phyloP scores from a whole-genome alignment of 345 rosid species.

The Microthlaspi erraticum region DNA sequence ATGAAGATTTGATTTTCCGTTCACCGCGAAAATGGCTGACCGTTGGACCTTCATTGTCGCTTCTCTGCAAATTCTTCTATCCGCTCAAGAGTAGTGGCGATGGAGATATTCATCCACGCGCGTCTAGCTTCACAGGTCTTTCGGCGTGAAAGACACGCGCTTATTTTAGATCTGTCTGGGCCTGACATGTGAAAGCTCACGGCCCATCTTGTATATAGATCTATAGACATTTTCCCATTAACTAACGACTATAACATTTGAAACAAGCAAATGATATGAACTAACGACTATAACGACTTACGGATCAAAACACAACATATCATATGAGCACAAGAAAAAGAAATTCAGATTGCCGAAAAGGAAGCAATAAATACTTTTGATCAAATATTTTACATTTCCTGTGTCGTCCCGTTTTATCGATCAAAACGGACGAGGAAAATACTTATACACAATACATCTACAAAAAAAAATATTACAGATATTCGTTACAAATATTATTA shows the following conservation, averaged over 20 bases:
- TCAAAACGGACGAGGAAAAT: not conserved
- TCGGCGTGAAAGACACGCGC: not conserved
- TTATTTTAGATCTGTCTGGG: not conserved
- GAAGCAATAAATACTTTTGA: too few species aligned
- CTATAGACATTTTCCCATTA: too few species aligned
- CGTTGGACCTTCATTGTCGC: slow-evolving; percentile 43
- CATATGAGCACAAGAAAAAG: too few species aligned
- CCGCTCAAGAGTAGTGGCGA: not conserved
- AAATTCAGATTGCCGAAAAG: too few species aligned
- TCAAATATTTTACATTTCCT: too few species aligned
- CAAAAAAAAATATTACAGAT: slow-evolving; percentile 1
- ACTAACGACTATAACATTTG: not conserved
- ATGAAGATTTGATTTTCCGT: slow-evolving; percentile 28
- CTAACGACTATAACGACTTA: not conserved
- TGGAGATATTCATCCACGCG: slow-evolving; percentile 17
- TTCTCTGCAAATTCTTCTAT: slow-evolving; percentile 22
- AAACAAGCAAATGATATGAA: too few species aligned
- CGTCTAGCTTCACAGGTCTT: slow-evolving; percentile 1
- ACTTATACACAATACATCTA: slow-evolving; percentile 25
- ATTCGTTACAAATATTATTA: slow-evolving; percentile 12
- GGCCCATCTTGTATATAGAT: slow-evolving; percentile 4
- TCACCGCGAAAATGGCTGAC: slow-evolving; percentile 17
- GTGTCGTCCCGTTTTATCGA: slow-evolving; percentile 5
- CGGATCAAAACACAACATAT: too few species aligned
- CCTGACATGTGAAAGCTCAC: not conserved